These are phyloP conservation scores for Kwoniella shandongensis DNA, from an alignment of 768 basidiomycete species.

Conservation along the genomic window DNA sequence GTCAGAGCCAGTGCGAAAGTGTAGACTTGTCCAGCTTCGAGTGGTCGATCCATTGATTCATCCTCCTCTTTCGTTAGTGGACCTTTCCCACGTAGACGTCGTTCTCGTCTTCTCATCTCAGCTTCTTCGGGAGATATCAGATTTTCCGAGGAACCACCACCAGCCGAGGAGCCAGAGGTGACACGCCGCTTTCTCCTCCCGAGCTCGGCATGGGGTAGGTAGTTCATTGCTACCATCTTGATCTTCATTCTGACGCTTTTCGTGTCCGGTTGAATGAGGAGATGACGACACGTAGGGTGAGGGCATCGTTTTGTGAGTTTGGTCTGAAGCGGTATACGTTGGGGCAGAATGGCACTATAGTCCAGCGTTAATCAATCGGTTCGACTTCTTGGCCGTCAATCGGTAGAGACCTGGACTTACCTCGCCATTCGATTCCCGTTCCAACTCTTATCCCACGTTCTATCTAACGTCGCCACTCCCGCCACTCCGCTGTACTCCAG, in stretches of 20 bases:
- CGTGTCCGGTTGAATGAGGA: constrained; percentile 96
- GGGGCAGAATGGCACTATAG: constrained; percentile 67
- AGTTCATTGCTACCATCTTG: constrained; percentile 92
- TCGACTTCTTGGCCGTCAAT: not conserved
- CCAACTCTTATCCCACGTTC: constrained; percentile 78
- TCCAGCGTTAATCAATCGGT: not conserved
- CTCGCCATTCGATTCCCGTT: constrained; percentile 28
- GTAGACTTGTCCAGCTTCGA: constrained; percentile 57
- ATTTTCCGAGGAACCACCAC: too few species aligned
- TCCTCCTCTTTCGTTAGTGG: constrained; percentile 32
- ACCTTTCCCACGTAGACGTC: constrained; percentile 27
- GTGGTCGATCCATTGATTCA: constrained; percentile 28
- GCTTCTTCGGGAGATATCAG: constrained; percentile 17
- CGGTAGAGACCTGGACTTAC: constrained; percentile 3
- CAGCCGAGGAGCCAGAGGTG: too few species aligned
- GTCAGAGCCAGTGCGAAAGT: constrained; percentile 85
- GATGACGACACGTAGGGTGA: constrained; percentile 73
- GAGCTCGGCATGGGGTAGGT: constrained; percentile 81
- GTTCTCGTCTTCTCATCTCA: constrained; percentile 28
- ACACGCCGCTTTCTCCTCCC: constrained; percentile 28
- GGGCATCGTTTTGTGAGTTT: constrained; percentile 96
- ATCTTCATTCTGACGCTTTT: constrained; percentile 96
- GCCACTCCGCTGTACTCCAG: constrained; percentile 57
- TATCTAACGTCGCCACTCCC: constrained; percentile 61
- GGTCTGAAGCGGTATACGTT: constrained; percentile 86